phyloP scores from a whole-genome alignment of 2,329 filamentous ascomycete species.

The Nigrospora osmanthi region DNA sequence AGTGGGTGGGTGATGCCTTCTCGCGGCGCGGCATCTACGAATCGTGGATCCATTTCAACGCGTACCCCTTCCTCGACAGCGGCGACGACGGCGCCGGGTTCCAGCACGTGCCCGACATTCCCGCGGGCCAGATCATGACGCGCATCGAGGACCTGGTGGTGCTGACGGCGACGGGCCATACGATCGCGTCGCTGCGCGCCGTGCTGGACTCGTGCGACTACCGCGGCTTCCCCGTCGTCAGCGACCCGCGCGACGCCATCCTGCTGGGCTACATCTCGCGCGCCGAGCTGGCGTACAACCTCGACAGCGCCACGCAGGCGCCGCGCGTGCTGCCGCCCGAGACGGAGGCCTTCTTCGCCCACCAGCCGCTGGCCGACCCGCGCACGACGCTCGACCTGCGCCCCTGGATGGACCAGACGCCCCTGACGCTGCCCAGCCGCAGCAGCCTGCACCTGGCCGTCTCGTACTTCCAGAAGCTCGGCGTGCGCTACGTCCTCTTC shows the following conservation, averaged over 20 bases:
- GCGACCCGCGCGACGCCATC: conserved; percentile 66
- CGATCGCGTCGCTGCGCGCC: conserved; percentile 64
- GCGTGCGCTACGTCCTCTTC: conserved; percentile 84
- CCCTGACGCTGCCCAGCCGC: conserved; percentile 76
- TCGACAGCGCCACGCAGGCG: conserved; percentile 52
- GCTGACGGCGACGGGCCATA: conserved; percentile 81
- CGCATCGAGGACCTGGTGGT: conserved; percentile 83
- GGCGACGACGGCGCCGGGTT: conserved; percentile 57
- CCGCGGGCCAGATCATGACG: conserved; percentile 87
- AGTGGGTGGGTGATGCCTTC: conserved; percentile 97
- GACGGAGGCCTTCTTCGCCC: conserved; percentile 76
- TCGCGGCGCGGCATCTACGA: conserved; percentile 93
- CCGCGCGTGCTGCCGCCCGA: conserved; percentile 55
- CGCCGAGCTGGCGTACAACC: conserved; percentile 77
- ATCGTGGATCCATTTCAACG: conserved; percentile 93
- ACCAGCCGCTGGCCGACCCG: conserved; percentile 75
- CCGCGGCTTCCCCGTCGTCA: conserved; percentile 88
- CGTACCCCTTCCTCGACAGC: conserved; percentile 92
- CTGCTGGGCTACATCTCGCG: conserved; percentile 91
- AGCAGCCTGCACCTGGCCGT: conserved; percentile 78
- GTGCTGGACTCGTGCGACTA: conserved; percentile 69
- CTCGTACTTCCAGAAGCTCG: conserved; percentile 90
- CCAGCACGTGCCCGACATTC: conserved; percentile 63
- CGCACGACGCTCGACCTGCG: conserved; percentile 74
- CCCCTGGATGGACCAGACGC: conserved; percentile 99